Base-by-base conservation (phyloP, 495 filamentous ascomycete species). In the Penicillium parvum region DNA sequence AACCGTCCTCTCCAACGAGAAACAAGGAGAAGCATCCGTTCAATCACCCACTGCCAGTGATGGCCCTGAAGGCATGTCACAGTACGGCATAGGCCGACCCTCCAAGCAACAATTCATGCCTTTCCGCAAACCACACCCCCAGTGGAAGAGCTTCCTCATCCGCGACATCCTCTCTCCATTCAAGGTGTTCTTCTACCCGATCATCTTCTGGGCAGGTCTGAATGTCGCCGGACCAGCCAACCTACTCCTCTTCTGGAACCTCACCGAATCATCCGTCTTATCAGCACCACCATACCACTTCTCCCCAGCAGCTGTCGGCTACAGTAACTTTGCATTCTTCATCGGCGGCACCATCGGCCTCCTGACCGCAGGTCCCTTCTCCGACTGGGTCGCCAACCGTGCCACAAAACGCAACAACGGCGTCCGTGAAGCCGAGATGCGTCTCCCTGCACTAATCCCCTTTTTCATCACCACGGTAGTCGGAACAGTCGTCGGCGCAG, bases 391-490 rank as follows among this genome's bases (percentile, higher is more conserved):
- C 9, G 68, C 71, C 6, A 72, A 68, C n/a, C 56, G 64, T n/a
- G 59, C 70, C 3, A 81, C 78, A 0, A 50, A 49, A 16, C 52
- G 58, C 15, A 82, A 82, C 47, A 43, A 64, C 20, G 80, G 77
- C 7, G 76, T 84, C 48, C 73, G 81, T 17, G 79, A 85, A 55
- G 78, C 79, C 0, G 79, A 84, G 58, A 83, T 84, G 82, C 66
- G 81, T 2, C 61, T 84, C 4, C 74, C 72, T 3, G 72, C 77
- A 0, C 70, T 82, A 57, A 64, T 84, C 10, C 77, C 76, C 8
- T 76, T 74, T 43, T 64, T 76, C 7, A 40, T 81, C 5, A 61
- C 76, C 12, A 73, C 72, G 48, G 66, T 76, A 1, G 53, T 78
- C 5, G 80, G 79, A 3, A 74, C 76, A 38, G 68, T 81, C n/a